Evolutionary conservation across 75 land plant genomes (phyloP), one percentile per base, ranked within the genome.

Genomic region (Cunninghamia lanceolata): DNA sequence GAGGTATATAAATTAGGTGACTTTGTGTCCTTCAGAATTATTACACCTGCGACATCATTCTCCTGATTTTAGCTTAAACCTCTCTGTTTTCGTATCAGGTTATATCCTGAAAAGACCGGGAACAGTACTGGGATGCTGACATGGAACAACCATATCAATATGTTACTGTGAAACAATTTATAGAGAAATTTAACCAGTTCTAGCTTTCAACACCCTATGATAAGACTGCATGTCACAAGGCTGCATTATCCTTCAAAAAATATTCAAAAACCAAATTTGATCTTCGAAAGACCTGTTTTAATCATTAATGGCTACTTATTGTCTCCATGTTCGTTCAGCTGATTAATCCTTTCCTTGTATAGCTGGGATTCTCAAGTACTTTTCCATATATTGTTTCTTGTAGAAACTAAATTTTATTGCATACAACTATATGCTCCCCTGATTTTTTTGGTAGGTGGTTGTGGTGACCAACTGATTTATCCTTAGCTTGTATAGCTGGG

Each of bases 31-130:
- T 16, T 21, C 28, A n/a, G 2, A 16, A 46, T 47, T 83, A 21
- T 34, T 45, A 83, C 7, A 8, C 50, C 25, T 5, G 68, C 32
- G 19, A 52, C 35, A 83, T 35, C 36, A n/a, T n/a, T n/a, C 5
- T 34, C 28, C 32, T 84, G 45, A 56, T 54, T 54, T 40, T 42
- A 84, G 36, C n/a, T 38, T 39, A 84, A 35, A 38, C 66, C 21
- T 39, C 46, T 47, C 19, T 56, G 78, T 50, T 28, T 36, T 63
- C 21, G 40, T 70, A 21, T 83, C 84, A 92, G 93, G 88, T 92
- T 11, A 91, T 86, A 17, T 89, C 91, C 14, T 88, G 82, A 39
- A 93, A 93, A 85, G 94, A 93, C 63, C 94, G 90, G 53, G 91
- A 86, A 74, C 94, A 91, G 83, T 93, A 93, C 76, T 93, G 93